A percentile compares a stretch with the other conserved stretches of the same genome.
Conservation (phyloP, 805 yeast genomes). For the Yarrowia deformans region DNA sequence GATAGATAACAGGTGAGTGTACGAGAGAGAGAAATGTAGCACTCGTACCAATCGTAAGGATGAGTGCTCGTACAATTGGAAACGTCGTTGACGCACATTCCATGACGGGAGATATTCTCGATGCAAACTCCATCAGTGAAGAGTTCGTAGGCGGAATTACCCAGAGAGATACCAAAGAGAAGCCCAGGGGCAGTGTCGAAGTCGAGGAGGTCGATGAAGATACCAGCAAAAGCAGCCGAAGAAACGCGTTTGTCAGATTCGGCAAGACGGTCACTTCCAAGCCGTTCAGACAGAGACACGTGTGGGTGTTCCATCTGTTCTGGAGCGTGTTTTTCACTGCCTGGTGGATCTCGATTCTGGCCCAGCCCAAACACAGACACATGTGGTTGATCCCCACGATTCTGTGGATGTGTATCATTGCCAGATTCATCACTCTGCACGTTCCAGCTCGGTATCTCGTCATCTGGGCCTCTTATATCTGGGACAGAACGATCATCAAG, state of each 20-base stretch:
- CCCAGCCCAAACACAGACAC: slow-evolving; percentile 58
- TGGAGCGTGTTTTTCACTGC: slow-evolving; percentile 53
- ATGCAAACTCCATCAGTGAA: slow-evolving; percentile 7
- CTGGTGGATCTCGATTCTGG: slow-evolving; percentile 64
- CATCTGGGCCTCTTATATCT: slow-evolving; percentile 47
- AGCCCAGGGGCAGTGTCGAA: not conserved
- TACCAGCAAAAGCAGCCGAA: not conserved
- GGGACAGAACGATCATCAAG: slow-evolving; percentile 47
- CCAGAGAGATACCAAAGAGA: not conserved
- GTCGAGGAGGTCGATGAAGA: slow-evolving; percentile 5
- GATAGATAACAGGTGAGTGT: not conserved
- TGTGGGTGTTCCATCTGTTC: slow-evolving; percentile 19
- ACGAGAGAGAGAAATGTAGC: too few relatives aligned
- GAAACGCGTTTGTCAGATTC: not conserved
- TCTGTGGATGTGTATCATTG: slow-evolving; percentile 59
- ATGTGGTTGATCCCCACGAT: slow-evolving; percentile 66
- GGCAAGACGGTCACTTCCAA: not conserved
- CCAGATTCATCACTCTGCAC: slow-evolving; percentile 60
- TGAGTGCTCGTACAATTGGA: not conserved
- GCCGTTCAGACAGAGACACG: slow-evolving; percentile 5
- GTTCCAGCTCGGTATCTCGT: slow-evolving; percentile 51
- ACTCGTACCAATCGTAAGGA: not conserved
- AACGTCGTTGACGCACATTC: not conserved
- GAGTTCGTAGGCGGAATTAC: not conserved
- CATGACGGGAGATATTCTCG: not conserved